These are phyloP conservation scores for Clitopilus passeckerianus DNA, from an alignment of 768 basidiomycete species.

Conservation along the genomic window DNA sequence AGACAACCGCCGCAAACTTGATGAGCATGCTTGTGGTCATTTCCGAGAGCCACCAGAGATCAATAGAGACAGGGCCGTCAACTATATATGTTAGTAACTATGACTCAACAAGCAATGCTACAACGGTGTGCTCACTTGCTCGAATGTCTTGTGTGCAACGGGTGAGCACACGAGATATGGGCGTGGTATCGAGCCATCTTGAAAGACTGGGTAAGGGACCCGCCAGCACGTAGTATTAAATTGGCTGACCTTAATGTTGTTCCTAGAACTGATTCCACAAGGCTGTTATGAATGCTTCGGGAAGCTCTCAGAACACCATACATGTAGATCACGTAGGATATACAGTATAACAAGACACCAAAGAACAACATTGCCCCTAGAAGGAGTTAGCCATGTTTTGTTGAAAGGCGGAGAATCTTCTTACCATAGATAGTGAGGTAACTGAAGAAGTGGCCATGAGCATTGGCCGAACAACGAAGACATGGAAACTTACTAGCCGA, in stretches of 20 bases:
- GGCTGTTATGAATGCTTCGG: conserved; percentile 42
- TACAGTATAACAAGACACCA: conserved; percentile 24
- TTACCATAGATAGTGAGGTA: conserved; percentile 41
- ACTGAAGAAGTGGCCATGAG: conserved; percentile 20
- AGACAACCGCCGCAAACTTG: conserved; percentile 37
- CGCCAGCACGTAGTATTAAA: not conserved
- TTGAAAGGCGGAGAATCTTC: not conserved
- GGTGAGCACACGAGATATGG: conserved; percentile 51
- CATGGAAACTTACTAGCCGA: conserved; percentile 23
- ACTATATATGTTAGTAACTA: conserved; percentile 36
- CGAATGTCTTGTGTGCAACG: conserved; percentile 67
- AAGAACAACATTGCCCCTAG: conserved; percentile 25
- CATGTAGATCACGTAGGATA: conserved; percentile 34
- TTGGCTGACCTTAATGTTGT: conserved; percentile 50
- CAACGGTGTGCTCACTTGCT: conserved; percentile 16
- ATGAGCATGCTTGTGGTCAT: conserved; percentile 30
- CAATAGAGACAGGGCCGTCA: conserved; percentile 35
- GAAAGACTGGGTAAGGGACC: not conserved
- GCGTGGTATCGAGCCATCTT: conserved; percentile 48
- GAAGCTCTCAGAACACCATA: conserved; percentile 50
- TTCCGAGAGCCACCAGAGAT: conserved; percentile 21
- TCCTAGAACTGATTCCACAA: conserved; percentile 50
- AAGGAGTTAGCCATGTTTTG: not conserved
- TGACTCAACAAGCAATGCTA: conserved; percentile 19
- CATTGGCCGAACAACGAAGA: not conserved